Evolutionary conservation across 1,284 basidiomycete genomes (phyloP), one percentile per base, ranked within the genome.

Genomic region (Meripilus lineatus): DNA sequence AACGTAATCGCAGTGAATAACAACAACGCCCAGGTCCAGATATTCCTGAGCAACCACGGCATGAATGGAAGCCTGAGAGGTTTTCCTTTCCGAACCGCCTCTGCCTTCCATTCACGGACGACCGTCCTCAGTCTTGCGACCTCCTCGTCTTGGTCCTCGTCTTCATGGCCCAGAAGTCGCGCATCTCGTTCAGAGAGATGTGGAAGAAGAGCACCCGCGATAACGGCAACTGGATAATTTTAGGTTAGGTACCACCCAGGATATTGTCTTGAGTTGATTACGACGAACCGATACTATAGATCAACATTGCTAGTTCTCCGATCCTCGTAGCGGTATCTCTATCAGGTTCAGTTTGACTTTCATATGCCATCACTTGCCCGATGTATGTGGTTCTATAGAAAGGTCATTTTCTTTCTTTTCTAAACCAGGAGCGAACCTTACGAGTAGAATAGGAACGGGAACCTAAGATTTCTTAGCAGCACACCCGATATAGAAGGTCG

Each of bases 371-470:
- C 20, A 95, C 75, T 65, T 95, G 90, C 5, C 89, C 86, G 47
- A 96, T 77, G 58, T 93, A 97, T 1, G 91, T 93, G 1, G 93
- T 96, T 14, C 85, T 84, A 35, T 23, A 39, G 38, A 25, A 39
- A 35, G 10, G 34, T 42, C 33, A 49, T 35, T 43, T 32, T 45
- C 35, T 38, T n/a, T 45, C 32, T 4, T 14, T 33, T 14, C 38
- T 32, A 37, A 14, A 51, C 51, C 13, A 14, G 13, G 22, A 24
- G 13, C 39, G 33, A 18, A 32, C 66, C 80, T 50, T 61, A 86
- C 77, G 90, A 81, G 60, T 95, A 96, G 67, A 96, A 96, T 26
- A 97, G 70, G 69, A 94, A 94, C 0, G 93, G 93, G 60, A 95
- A 96, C 90, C 89, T 85, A 50, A 22, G n/a, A 22, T 11, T 35